Percentiles rank a stretch among this genome's conserved stretches.
phyloP scores from a whole-genome alignment of 805 yeast species.

The Lipomyces chichibuensis region DNA sequence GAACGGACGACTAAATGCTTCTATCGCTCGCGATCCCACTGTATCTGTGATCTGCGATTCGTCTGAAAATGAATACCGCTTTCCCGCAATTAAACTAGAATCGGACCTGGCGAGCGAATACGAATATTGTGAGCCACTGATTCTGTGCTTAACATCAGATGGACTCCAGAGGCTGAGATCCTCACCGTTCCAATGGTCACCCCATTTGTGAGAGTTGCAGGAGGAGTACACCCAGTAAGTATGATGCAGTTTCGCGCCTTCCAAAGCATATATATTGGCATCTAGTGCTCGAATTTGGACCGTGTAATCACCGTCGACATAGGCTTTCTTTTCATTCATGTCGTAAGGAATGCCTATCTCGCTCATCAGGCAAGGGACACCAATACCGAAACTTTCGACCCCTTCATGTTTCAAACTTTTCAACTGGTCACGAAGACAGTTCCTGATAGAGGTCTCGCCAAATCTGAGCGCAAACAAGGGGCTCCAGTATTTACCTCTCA shows the following conservation, averaged over 20 bases:
- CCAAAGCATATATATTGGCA: conserved; percentile 77
- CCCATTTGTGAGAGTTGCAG: conserved; percentile 76
- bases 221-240: conserved; percentile 86
- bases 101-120: conserved; percentile 12
- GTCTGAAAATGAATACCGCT: background rate
- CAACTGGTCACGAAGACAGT: conserved; percentile 70
- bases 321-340: conserved; percentile 82
- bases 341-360: conserved; percentile 99
- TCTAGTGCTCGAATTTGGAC: conserved; percentile 84
- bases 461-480: conserved; percentile 72
- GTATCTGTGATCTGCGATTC: conserved; percentile 8
- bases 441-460: conserved; percentile 74
- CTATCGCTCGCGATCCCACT: conserved; percentile 73
- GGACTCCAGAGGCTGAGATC: conserved; percentile 85
- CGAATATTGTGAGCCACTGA: conserved; percentile 7
- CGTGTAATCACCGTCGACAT: conserved; percentile 62
- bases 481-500: conserved; percentile 72
- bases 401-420: conserved; percentile 69
- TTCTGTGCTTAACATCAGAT: conserved; percentile 15
- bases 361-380: conserved; percentile 75
- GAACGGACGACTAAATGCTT: conserved; percentile 78
- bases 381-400: conserved; percentile 57
- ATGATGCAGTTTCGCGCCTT: conserved; percentile 68
- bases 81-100: conserved; percentile 11
- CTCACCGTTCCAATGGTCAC: conserved; percentile 92